phyloP scores from a whole-genome alignment of 1,139 yeast genomes.

The Yamadazyma trypodendri region DNA sequence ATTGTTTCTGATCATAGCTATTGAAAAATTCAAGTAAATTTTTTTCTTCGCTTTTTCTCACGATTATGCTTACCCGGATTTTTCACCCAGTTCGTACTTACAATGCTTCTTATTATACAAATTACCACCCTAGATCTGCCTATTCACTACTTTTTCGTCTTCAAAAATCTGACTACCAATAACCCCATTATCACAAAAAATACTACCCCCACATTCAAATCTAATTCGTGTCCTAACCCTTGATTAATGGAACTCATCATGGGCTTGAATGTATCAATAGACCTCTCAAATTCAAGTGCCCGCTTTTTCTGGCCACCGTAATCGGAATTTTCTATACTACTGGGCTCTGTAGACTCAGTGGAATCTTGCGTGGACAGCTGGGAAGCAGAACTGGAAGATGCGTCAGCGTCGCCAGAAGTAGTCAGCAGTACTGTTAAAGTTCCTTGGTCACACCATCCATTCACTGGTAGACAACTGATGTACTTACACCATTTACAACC shows the following conservation, averaged over 20 bases:
- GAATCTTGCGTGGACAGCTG: not conserved
- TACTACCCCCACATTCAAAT: constrained; percentile 14
- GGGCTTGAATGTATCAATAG: not conserved
- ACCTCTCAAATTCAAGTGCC: not conserved
- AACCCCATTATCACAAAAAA: constrained; percentile 17
- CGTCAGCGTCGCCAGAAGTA: not conserved
- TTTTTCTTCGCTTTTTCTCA: constrained; percentile 1
- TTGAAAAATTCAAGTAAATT: not conserved
- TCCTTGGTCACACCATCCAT: constrained; percentile 72
- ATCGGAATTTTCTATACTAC: constrained; percentile 9
- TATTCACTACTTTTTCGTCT: constrained; percentile 1
- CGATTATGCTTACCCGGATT: constrained; percentile 1
- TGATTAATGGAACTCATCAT: not conserved
- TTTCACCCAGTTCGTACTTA: not conserved
- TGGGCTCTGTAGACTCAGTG: constrained; percentile 2
- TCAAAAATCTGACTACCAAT: constrained; percentile 8
- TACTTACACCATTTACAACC: constrained; percentile 72
- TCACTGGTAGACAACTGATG: constrained; percentile 68
- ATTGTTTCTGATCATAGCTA: constrained; percentile 9
- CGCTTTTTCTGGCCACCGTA: constrained; percentile 1
- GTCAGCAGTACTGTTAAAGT: not conserved
- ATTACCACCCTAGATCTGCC: too few relatives aligned
- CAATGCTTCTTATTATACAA: too few relatives aligned
- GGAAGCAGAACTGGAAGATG: not conserved
- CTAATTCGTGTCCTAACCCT: not conserved